Percentiles rank a stretch among this genome's conserved stretches.
These are phyloP conservation scores for Alternaria longipes DNA, from an alignment of 2,329 filamentous ascomycete species.

Conservation along the genomic window DNA sequence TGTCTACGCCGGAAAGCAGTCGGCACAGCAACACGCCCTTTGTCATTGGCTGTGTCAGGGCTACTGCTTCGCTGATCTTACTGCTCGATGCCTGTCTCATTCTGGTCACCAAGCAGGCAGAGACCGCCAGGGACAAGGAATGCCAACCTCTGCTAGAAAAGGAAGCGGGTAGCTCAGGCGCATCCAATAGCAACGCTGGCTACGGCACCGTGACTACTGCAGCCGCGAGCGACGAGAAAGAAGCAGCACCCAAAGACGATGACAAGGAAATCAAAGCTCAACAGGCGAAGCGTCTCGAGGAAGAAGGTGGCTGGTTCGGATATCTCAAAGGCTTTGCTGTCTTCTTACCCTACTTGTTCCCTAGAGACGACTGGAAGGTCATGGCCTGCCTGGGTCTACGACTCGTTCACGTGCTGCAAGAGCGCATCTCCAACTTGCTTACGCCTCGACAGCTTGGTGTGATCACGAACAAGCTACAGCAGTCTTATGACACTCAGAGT, in stretches of 20 bases:
- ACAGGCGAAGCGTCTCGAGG: conserved; percentile 70
- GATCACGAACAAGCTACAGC: conserved; percentile 74
- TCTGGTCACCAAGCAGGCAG: conserved; percentile 38
- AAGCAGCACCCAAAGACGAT: conserved; percentile 63
- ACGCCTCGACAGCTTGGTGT: conserved; percentile 84
- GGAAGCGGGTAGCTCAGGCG: conserved; percentile 43
- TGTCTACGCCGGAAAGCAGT: conserved; percentile 24
- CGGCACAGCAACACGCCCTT: conserved; percentile 33
- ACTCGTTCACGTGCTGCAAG: conserved; percentile 71
- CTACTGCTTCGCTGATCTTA: conserved; percentile 34
- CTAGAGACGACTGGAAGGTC: conserved; percentile 70
- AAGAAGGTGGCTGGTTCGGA: conserved; percentile 78
- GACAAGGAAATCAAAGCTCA: conserved; percentile 64
- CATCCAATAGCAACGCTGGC: conserved; percentile 49
- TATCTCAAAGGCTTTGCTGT: conserved; percentile 78
- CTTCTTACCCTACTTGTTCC: conserved; percentile 83
- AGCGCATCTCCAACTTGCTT: conserved; percentile 77
- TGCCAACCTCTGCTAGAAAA: conserved; percentile 66
- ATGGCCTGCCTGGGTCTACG: conserved; percentile 75
- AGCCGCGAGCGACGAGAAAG: conserved; percentile 26
- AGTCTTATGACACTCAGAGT: conserved; percentile 48
- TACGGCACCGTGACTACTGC: conserved; percentile 47
- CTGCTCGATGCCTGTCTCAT: conserved; percentile 42
- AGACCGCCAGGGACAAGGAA: conserved; percentile 63
- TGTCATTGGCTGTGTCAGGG: conserved; percentile 33